Percentiles rank a stretch among this genome's conserved stretches.
phyloP scores from a whole-genome alignment of 345 rosid genomes.

The Hevea brasiliensis region DNA sequence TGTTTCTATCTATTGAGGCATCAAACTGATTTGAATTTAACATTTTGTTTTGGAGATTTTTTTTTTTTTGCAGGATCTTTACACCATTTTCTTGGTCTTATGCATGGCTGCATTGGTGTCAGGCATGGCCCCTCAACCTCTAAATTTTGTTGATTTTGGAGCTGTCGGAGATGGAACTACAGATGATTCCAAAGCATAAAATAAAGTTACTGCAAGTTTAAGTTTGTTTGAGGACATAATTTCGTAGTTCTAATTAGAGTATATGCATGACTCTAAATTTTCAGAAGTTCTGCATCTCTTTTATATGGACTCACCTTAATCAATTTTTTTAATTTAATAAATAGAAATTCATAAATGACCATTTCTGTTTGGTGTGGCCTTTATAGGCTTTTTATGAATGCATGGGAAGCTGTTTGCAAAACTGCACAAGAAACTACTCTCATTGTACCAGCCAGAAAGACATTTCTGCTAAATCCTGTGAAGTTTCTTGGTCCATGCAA shows the following conservation, averaged over 20 bases:
- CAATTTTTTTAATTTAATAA: no score
- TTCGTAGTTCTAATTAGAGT: no score
- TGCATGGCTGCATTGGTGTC: constrained; percentile 2
- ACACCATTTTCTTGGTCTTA: constrained; percentile 1
- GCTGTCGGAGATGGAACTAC: constrained; percentile 57
- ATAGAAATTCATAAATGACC: no score
- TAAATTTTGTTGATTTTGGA: constrained; percentile 40
- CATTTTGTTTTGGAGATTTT: not conserved
- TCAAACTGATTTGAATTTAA: no score
- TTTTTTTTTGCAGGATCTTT: not conserved
- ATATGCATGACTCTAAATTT: no score
- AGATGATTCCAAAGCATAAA: constrained; percentile 47
- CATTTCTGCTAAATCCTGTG: constrained; percentile 46
- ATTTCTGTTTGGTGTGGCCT: no score
- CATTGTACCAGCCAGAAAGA: constrained; percentile 33
- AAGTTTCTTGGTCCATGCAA: constrained; percentile 60
- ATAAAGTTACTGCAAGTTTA: no score
- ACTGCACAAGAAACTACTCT: constrained; percentile 18
- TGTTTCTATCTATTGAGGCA: no score
- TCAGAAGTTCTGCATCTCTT: no score
- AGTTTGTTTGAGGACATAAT: no score
- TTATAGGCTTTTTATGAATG: not conserved
- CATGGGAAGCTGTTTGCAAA: constrained; percentile 50
- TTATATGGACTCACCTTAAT: no score
- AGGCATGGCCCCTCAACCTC: not conserved